A percentile compares a stretch with the other conserved stretches of the same genome.
Conservation (phyloP, 1,284 basidiomycete species). For the Somion occarium region DNA sequence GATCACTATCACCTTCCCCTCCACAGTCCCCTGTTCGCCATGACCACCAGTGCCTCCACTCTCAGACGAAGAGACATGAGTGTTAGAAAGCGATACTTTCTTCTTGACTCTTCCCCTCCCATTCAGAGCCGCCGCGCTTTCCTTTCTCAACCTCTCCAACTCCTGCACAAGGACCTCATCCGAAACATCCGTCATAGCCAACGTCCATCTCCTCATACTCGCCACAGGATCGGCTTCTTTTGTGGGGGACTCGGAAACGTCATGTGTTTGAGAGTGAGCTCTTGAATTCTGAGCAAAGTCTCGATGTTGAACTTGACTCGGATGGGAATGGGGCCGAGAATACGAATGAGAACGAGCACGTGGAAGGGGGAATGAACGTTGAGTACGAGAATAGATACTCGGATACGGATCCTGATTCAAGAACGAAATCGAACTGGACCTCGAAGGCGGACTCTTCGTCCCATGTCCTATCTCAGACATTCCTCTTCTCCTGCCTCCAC, state of each 20-base stretch:
- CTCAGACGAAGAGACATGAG: too few species aligned
- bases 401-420: background rate
- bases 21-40: background rate
- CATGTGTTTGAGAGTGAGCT: background rate
- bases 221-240: conserved; percentile 13
- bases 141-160: conserved; percentile 30
- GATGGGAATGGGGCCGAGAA: background rate
- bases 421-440: background rate
- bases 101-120: conserved; percentile 9
- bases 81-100: conserved; percentile 11
- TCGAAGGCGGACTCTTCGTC: background rate
- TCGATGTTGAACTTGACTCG: background rate
- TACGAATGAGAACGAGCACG: background rate
- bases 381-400: background rate
- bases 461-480: background rate
- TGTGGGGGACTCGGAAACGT: background rate
- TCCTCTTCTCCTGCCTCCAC: background rate
- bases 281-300: background rate
- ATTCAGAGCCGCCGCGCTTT: conserved; percentile 15
- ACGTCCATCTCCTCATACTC: conserved; percentile 31
- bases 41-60: conserved; percentile 12
- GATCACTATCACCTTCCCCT: background rate
- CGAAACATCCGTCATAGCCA: conserved; percentile 33
- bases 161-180: conserved; percentile 34
- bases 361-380: background rate